Base-by-base conservation (phyloP, 2,329 filamentous ascomycete genomes). In the Escovopsis sp. region DNA sequence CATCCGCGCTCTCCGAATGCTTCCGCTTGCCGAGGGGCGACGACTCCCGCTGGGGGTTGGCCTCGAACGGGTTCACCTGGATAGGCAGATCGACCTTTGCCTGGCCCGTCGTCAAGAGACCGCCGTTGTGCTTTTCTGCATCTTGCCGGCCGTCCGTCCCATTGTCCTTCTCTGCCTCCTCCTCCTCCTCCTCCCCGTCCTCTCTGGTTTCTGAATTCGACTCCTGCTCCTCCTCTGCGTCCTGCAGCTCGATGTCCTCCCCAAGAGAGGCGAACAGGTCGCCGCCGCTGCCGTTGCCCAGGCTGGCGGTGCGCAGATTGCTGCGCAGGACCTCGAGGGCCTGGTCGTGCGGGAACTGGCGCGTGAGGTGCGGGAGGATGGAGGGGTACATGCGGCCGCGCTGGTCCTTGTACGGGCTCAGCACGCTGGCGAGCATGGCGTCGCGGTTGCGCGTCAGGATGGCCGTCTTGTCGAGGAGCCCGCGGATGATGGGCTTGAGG, bases 401-500 rank as follows among this genome's bases (percentile, higher is more conserved):
- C 53, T 74, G 66, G 54, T 78, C 67, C 48, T 77, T 64, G 59
- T 79, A 75, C 1, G 86, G 85, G 59, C 91, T 86, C 45, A 95
- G 66, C 11, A 93, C 78, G 57, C 85, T 89, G 6, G 86, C 77
- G 10, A 91, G 55, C 73, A 95, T 84, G 36, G 83, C 81, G 30
- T 79, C 68, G 55, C 77, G 79, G 57, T 80, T 71, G 45, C 72
- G 69, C 5, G 70, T 73, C 19, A 94, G 64, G 43, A 94, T 81
- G 18, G 85, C 82, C 3, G 84, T 85, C 49, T 84, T 82, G 55
- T 95, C 86, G 48, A 94, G 69, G 39, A 85, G 75, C 10, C 79
- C 74, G 41, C 89, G 80, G 18, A 85, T 57, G 2, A 82, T 75
- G 8, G 80, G 75, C n/a, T 82, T 73, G 33, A 94, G 62, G 55